These are phyloP conservation scores for Kluyveromyces sp. DNA, from an alignment of 1,139 yeast species.

Conservation along the genomic window DNA sequence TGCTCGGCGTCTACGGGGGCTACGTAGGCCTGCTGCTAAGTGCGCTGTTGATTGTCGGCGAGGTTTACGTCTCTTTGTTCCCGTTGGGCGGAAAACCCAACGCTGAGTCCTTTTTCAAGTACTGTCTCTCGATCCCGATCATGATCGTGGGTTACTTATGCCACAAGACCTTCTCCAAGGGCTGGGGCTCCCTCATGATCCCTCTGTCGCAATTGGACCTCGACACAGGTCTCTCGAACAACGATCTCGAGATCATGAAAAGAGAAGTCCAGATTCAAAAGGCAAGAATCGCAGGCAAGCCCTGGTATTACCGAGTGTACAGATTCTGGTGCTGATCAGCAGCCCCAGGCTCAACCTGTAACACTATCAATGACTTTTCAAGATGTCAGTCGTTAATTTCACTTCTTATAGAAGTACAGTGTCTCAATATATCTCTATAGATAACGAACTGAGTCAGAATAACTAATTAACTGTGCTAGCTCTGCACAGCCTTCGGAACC, in stretches of 20 bases:
- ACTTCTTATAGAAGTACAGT: no score
- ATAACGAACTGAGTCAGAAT: no score
- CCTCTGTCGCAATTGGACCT: conserved; percentile 41
- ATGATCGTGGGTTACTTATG: conserved; percentile 34
- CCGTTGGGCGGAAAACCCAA: conserved; percentile 35
- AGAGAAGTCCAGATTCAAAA: conserved; percentile 9
- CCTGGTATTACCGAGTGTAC: conserved; percentile 13
- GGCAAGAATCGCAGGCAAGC: conserved; percentile 12
- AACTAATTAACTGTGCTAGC: no score
- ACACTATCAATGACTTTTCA: no score
- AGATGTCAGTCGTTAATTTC: no score
- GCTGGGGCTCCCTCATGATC: conserved; percentile 26
- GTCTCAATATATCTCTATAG: no score
- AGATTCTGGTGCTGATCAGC: conserved; percentile 13
- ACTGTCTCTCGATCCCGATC: conserved; percentile 45
- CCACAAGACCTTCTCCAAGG: conserved; percentile 29
- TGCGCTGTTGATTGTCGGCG: conserved; percentile 40
- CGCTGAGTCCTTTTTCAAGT: conserved; percentile 40
- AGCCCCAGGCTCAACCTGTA: no score
- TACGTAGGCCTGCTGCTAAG: conserved; percentile 39
- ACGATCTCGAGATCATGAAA: conserved; percentile 40
- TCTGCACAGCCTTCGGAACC: no score
- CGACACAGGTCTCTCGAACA: conserved; percentile 46
- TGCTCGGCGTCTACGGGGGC: conserved; percentile 45
- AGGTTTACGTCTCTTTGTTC: conserved; percentile 42